Base-by-base conservation (phyloP, 2,329 filamentous ascomycete genomes). In the Colletotrichum chrysophilum region DNA sequence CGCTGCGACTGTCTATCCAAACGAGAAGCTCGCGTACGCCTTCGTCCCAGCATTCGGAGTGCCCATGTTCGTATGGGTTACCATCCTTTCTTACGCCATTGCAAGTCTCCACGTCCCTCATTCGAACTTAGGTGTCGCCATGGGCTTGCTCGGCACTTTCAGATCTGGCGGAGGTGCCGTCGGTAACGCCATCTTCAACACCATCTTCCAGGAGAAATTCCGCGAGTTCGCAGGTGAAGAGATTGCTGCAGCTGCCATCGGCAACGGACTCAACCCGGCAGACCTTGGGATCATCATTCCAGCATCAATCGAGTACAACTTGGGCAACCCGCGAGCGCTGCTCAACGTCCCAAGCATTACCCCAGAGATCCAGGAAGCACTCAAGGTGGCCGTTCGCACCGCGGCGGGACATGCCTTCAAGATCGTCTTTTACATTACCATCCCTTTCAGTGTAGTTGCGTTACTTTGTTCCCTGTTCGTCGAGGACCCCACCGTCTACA, bases 181-280 rank as follows among this genome's bases (percentile, higher is more conserved):
- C 18, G 83, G 82, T 24, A 84, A 81, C 48, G 82, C 83, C 28
- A 79, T 85, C 67, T 84, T 84, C 79, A 79, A 79, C 18, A 82
- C 82, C 9, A 82, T 84, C 68, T 77, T 77, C 66, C 76, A 77
- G n/a, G 69, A 77, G 24, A 76, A 68, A 10, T 77, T 77, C 62
- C 61, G 58, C 1, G 71, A 82, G 61, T 83, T 77, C 38, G 79
- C 78, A n/a, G 80, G 76, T 4, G 68, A 76, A 6, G 78, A 80
- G 8, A 79, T 85, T 43, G 78, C 79, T 8, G 64, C 56, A 7
- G 81, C 82, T 1, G 84, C 83, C 26, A 36, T 83, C 9, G 61
- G 65, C 7, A 78, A 78, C 5, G 83, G 82, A 3, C 80, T 81
- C 52, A 61, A 78, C 12, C 71, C 79, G 0, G 52, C 76, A 1